phyloP scores from a whole-genome alignment of 306 rosid genomes.

The Prunus fruticosa region DNA sequence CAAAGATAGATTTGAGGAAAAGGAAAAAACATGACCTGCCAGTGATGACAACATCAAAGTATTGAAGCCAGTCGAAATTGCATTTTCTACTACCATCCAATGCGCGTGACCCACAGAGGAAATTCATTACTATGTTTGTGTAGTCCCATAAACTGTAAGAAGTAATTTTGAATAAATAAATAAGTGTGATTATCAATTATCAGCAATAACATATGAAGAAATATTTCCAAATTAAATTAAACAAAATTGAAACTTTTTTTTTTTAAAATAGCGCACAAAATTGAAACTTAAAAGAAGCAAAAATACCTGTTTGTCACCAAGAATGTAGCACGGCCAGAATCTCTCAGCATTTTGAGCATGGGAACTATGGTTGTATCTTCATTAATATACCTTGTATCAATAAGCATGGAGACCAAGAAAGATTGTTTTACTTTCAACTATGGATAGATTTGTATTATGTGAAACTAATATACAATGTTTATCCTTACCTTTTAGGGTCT shows the following conservation, averaged over 20 bases:
- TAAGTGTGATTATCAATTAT: neutral
- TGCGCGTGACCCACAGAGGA: slow-evolving; percentile 59
- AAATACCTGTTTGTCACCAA: slow-evolving; percentile 93
- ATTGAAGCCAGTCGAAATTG: slow-evolving; percentile 81
- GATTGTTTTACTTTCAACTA: neutral
- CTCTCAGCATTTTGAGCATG: slow-evolving; percentile 89
- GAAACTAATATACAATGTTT: slow-evolving; percentile 1
- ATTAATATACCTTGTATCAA: slow-evolving; percentile 67
- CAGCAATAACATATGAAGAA: neutral
- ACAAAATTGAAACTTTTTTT: neutral
- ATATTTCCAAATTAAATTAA: neutral
- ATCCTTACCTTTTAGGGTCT: slow-evolving; percentile 74
- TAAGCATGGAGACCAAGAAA: slow-evolving; percentile 11
- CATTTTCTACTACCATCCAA: slow-evolving; percentile 41
- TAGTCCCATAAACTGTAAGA: slow-evolving; percentile 97
- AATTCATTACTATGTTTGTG: slow-evolving; percentile 89
- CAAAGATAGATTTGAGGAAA: neutral
- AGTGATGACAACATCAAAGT: slow-evolving; percentile 90
- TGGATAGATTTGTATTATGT: neutral
- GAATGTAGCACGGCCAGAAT: slow-evolving; percentile 88
- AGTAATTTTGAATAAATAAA: neutral
- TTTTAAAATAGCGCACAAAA: neutral
- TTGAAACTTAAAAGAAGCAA: slow-evolving; percentile 9
- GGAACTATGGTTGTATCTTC: slow-evolving; percentile 79
- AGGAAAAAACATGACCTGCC: slow-evolving; percentile 62